Evolutionary conservation across 2,329 filamentous ascomycete species (phyloP).

Genomic region (Elsinoe perseae): DNA sequence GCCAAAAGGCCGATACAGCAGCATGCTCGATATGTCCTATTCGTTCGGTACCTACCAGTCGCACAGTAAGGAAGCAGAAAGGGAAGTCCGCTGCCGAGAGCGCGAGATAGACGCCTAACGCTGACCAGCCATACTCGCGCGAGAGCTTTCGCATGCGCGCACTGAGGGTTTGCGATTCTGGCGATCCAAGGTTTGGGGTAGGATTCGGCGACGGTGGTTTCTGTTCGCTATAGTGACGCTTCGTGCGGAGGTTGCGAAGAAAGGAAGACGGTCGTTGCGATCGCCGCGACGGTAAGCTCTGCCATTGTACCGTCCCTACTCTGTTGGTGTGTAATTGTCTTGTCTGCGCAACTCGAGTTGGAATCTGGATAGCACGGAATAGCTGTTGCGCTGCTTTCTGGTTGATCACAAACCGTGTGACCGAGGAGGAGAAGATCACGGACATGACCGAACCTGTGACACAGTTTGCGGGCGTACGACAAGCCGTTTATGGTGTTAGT

Average conservation of each 20-base stretch:
- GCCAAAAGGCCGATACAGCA: conserved; percentile 54
- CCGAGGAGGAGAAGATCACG: not conserved
- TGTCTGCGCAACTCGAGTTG: conserved; percentile 12
- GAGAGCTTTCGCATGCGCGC: conserved; percentile 74
- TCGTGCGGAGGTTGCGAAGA: conserved; percentile 21
- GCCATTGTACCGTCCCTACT: not conserved
- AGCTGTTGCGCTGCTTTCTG: not conserved
- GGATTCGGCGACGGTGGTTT: conserved; percentile 28
- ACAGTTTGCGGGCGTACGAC: not conserved
- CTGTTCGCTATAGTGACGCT: conserved; percentile 33
- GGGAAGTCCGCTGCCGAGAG: conserved; percentile 86
- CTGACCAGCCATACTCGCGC: conserved; percentile 89
- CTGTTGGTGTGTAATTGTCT: conserved; percentile 8
- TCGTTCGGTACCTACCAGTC: conserved; percentile 70
- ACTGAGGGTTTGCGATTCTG: conserved; percentile 36
- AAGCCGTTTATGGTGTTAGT: not conserved
- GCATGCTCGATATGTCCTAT: conserved; percentile 69
- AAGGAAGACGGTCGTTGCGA: conserved; percentile 5
- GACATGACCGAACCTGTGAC: conserved; percentile 5
- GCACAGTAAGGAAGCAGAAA: conserved; percentile 85
- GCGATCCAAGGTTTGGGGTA: conserved; percentile 26
- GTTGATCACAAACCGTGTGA: not conserved
- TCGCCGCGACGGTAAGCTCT: not conserved
- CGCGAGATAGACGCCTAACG: conserved; percentile 79
- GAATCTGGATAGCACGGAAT: conserved; percentile 5